Conservation (phyloP, 2,329 filamentous ascomycete genomes). For the Sporothrix schenckii region DNA sequence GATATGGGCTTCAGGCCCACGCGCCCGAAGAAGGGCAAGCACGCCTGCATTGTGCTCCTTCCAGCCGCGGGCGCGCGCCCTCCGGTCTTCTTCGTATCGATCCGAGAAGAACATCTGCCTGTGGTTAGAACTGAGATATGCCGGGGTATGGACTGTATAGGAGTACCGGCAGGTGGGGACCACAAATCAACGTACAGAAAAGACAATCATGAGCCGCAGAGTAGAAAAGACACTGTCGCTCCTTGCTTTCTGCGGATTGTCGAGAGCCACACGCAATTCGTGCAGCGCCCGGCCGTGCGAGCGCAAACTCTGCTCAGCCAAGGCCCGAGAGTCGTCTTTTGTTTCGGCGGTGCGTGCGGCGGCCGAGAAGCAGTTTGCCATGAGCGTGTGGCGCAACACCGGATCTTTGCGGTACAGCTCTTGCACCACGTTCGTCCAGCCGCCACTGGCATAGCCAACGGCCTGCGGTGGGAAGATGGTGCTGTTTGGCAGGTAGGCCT, state of each 20-base stretch:
- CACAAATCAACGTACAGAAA: conserved; percentile 33
- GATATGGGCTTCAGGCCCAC: conserved; percentile 35
- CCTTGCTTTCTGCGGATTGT: conserved; percentile 29
- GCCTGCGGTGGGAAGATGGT: conserved; percentile 31
- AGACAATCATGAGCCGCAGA: conserved; percentile 37
- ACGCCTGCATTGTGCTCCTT: conserved; percentile 35
- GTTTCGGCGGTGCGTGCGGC: conserved; percentile 27
- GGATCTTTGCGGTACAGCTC: conserved; percentile 34
- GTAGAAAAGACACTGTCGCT: conserved; percentile 37
- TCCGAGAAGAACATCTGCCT: conserved; percentile 37
- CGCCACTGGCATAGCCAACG: conserved; percentile 33
- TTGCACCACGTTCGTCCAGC: conserved; percentile 37
- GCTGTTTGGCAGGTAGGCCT: conserved; percentile 36
- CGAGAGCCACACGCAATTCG: conserved; percentile 34
- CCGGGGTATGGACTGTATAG: background rate
- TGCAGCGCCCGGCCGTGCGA: conserved; percentile 36
- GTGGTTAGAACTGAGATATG: background rate
- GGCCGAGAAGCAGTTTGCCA: conserved; percentile 35
- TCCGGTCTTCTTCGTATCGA: conserved; percentile 34
- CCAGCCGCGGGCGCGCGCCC: conserved; percentile 35
- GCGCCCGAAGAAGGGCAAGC: conserved; percentile 33
- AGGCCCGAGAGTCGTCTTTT: conserved; percentile 26
- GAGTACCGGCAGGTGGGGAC: background rate
- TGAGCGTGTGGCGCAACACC: conserved; percentile 35
- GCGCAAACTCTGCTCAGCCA: conserved; percentile 35